These are phyloP conservation scores for Mycena sanguinolenta DNA, from an alignment of 768 basidiomycete genomes.

Conservation along the genomic window DNA sequence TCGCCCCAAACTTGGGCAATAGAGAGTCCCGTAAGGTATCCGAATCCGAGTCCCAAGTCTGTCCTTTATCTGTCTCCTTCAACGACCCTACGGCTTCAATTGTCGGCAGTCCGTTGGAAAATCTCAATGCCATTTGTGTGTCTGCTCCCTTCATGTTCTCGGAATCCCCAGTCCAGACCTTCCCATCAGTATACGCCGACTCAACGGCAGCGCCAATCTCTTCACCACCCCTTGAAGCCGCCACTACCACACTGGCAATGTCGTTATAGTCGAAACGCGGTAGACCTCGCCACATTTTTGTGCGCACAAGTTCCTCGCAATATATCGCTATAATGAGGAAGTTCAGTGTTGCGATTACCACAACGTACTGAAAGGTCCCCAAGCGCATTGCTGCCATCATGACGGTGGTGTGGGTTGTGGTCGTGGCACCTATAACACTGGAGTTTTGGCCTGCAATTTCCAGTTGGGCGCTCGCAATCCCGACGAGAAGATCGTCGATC, in stretches of 20 bases:
- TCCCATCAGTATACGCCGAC: background rate
- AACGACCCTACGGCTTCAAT: background rate
- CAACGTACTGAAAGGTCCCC: background rate
- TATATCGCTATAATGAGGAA: constrained; percentile 5
- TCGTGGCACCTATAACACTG: background rate
- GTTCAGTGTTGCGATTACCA: background rate
- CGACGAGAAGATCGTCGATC: background rate
- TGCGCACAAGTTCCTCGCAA: background rate
- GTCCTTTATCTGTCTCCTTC: background rate
- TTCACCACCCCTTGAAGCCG: no score
- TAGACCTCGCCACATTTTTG: background rate
- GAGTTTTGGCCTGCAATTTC: background rate
- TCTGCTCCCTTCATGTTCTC: background rate
- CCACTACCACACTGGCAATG: background rate
- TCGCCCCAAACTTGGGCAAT: no score
- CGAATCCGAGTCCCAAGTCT: no score
- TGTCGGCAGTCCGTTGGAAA: background rate
- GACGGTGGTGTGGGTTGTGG: background rate
- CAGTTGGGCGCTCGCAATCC: background rate
- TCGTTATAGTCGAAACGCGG: constrained; percentile 1
- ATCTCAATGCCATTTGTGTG: background rate
- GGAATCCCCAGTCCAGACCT: background rate
- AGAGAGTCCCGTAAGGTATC: no score
- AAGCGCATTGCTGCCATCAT: constrained; percentile 1
- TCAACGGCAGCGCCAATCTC: background rate